Percentiles rank a stretch among this genome's conserved stretches.
Evolutionary conservation across 2,329 filamentous ascomycete genomes (phyloP).

Genomic region (Pseudogymnoascus destructans): DNA sequence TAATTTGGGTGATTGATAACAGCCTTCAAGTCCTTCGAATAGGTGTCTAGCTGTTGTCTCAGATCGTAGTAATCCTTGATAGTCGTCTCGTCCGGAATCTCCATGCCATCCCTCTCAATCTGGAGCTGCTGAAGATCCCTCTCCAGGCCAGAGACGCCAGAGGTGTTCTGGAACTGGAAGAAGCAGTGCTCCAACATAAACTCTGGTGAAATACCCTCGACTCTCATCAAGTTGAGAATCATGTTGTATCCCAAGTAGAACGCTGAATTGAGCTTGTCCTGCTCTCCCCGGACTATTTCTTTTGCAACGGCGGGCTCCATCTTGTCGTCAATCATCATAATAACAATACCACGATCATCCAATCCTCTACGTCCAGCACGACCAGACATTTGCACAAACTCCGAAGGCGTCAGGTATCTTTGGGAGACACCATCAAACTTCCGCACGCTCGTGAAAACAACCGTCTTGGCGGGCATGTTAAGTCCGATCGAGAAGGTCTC

Average conservation of each 20-base stretch:
- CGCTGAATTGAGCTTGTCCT: conserved; percentile 93
- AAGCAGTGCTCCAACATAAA: conserved; percentile 99
- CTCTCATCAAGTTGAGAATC: conserved; percentile 89
- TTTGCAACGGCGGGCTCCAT: conserved; percentile 92
- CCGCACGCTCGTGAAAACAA: conserved; percentile 93
- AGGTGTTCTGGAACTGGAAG: conserved; percentile 93
- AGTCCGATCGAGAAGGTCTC: conserved; percentile 98
- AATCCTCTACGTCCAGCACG: conserved; percentile 93
- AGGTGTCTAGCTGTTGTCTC: conserved; percentile 68
- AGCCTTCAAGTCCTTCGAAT: conserved; percentile 76
- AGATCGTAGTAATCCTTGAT: conserved; percentile 93
- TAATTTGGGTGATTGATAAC: conserved; percentile 89
- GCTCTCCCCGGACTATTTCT: conserved; percentile 88
- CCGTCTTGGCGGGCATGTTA: conserved; percentile 98
- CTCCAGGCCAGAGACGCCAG: conserved; percentile 72
- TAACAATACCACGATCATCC: conserved; percentile 94
- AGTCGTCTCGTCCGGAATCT: conserved; percentile 72
- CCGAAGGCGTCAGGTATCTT: conserved; percentile 80
- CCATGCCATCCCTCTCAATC: conserved; percentile 55
- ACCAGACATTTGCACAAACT: conserved; percentile 98
- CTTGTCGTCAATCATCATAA: conserved; percentile 98
- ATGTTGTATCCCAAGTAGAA: conserved; percentile 99
- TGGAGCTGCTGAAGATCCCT: conserved; percentile 71
- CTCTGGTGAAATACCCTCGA: conserved; percentile 98
- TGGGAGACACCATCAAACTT: conserved; percentile 81